Conservation (phyloP, 202 grass and related monocot genomes). For the Zizania palustris region DNA sequence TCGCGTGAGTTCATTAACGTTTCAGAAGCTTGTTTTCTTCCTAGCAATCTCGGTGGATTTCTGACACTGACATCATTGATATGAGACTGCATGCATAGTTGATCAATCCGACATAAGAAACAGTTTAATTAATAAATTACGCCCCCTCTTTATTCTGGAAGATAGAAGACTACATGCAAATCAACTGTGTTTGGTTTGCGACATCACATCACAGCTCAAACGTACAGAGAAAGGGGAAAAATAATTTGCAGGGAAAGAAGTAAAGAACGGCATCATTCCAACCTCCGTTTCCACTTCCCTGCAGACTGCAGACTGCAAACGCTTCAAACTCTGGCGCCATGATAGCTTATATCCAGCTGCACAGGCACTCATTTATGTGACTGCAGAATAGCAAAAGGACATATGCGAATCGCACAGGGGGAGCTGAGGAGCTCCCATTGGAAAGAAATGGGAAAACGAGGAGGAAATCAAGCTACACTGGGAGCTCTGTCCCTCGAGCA, state of each 20-base stretch:
- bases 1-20: too few species aligned
- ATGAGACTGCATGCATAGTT: too few species aligned
- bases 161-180: constrained; percentile 41
- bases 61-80: too few species aligned
- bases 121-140: not conserved
- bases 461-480: not conserved
- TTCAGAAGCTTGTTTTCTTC: too few species aligned
- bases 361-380: constrained; percentile 42
- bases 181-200: constrained; percentile 30
- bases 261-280: constrained; percentile 48
- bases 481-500: not conserved
- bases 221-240: not conserved
- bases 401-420: not conserved
- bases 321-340: constrained; percentile 34
- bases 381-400: constrained; percentile 38
- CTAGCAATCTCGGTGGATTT: too few species aligned
- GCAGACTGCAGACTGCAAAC: constrained; percentile 43
- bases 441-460: constrained; percentile 7
- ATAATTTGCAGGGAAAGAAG: constrained; percentile 8
- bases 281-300: constrained; percentile 38
- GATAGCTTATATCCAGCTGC: constrained; percentile 48
- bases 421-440: constrained; percentile 10
- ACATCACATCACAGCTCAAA: constrained; percentile 37
- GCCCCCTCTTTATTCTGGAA: constrained; percentile 60
- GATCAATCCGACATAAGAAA: not conserved